These are phyloP conservation scores for Bromus sterilis DNA, from an alignment of 176 grass and related monocot genomes.

Conservation along the genomic window DNA sequence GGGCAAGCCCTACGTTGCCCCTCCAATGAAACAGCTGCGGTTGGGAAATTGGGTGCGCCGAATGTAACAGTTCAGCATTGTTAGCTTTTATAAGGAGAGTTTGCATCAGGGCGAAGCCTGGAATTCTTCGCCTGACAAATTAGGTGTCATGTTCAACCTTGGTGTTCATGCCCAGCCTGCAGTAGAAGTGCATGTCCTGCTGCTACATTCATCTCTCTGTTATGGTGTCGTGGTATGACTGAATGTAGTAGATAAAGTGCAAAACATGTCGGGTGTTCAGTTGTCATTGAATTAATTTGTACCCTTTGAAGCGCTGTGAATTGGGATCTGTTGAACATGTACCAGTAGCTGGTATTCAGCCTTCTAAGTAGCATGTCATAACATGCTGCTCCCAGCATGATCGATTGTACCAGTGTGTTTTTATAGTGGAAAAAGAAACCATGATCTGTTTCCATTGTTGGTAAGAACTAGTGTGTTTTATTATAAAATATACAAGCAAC, in stretches of 20 bases:
- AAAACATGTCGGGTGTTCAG: neutral
- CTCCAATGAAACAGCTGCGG: slow-evolving; percentile 55
- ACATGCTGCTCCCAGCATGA: neutral
- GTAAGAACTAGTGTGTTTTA: neutral
- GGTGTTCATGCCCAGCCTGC: neutral
- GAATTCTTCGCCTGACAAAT: neutral
- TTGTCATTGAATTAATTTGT: neutral
- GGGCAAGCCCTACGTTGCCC: slow-evolving; percentile 43
- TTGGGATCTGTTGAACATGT: neutral
- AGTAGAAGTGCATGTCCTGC: neutral
- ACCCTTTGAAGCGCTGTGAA: neutral
- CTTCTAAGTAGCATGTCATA: neutral
- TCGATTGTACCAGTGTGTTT: neutral
- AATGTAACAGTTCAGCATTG: neutral
- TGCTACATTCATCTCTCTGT: neutral
- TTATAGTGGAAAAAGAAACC: neutral
- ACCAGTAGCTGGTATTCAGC: neutral
- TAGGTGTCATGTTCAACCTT: neutral
- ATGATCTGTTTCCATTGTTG: neutral
- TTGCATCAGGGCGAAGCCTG: neutral
- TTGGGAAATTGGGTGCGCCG: slow-evolving; percentile 55
- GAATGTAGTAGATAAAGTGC: neutral
- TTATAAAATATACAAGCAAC: neutral
- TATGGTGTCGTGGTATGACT: neutral
- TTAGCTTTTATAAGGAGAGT: neutral